Base-by-base conservation (phyloP, 768 basidiomycete species). In the Tylopilus cervinicoccineus region DNA sequence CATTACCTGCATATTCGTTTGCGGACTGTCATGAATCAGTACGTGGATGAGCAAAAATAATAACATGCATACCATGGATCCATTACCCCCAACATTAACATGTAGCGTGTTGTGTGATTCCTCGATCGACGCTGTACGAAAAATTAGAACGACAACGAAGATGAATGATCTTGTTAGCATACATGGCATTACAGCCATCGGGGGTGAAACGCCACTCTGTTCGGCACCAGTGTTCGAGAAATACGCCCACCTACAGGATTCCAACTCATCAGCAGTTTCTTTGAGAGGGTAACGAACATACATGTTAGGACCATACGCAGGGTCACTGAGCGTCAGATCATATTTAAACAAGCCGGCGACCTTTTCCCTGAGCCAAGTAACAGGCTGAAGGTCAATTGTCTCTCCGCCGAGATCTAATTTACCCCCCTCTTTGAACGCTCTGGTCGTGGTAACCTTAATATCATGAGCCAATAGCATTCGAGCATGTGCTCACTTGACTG, bases 71-170 rank as follows among this genome's bases (percentile, higher is more conserved):
- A 59, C 58, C 58, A 59, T 60, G 2, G 38, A 4, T 10, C 58
- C 58, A 14, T 53, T 48, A 16, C 58, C 58, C 0, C 58, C 58
- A 11, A 20, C 37, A 24, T 59, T 43, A 6, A 59, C 28, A 43
- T 59, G 58, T 3, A 60, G 31, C 48, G 33, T 46, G 46, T 59
- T 59, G 2, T 59, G 58, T 27, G 58, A 22, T 31, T 60, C 58
- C 36, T 59, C 58, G 10, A 59, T 1, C 10, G 58, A 57, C 1
- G 51, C 58, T 59, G 33, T 4, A 27, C 14, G 14, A 38, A 0
- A 41, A 0, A 14, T 60, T 5, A 56, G 28, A 20, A 38, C 22
- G 14, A 32, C 6, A 5, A 20, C 4, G 1, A 38, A 14, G 14
- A 36, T 5, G 4, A 12, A 39, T 23, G 10, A 23, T 2, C 1